These are phyloP conservation scores for Phytophthora idaei DNA, from an alignment of 352 stramenopile genomes.

Conservation along the genomic window DNA sequence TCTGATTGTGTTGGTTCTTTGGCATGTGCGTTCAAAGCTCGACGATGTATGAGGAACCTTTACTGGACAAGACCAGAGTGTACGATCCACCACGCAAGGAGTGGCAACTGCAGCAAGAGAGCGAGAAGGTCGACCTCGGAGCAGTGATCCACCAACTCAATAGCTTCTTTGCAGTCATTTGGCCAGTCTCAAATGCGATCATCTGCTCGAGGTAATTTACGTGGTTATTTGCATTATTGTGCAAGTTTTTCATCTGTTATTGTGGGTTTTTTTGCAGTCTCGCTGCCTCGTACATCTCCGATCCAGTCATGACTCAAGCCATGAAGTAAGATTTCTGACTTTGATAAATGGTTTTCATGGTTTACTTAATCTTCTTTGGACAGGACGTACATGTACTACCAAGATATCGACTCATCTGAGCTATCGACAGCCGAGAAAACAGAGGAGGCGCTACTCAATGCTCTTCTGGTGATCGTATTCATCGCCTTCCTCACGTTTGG, in stretches of 20 bases:
- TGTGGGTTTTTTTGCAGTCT: conserved; percentile 36
- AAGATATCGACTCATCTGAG: conserved; percentile 62
- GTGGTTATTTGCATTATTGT: neutral
- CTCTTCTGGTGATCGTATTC: conserved; percentile 79
- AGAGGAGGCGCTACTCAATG: conserved; percentile 72
- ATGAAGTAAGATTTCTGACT: conserved; percentile 54
- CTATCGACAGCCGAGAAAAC: conserved; percentile 51
- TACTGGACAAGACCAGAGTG: conserved; percentile 40
- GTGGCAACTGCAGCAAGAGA: conserved; percentile 27
- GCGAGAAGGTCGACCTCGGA: conserved; percentile 33
- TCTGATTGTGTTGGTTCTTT: neutral
- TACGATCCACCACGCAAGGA: conserved; percentile 17
- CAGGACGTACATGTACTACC: conserved; percentile 84
- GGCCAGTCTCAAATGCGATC: conserved; percentile 79
- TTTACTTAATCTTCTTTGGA: too few relatives aligned
- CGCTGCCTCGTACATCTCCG: conserved; percentile 50
- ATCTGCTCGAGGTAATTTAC: conserved; percentile 54
- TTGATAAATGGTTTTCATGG: neutral
- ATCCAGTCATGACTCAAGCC: conserved; percentile 48
- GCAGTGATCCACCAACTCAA: conserved; percentile 69
- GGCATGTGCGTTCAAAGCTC: conserved; percentile 17
- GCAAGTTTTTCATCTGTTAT: neutral
- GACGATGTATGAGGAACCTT: conserved; percentile 58
- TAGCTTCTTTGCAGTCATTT: conserved; percentile 76
- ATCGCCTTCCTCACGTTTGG: conserved; percentile 80